A percentile compares a stretch with the other conserved stretches of the same genome.
Conservation (phyloP, 768 basidiomycete genomes). For the Russula brevipes region DNA sequence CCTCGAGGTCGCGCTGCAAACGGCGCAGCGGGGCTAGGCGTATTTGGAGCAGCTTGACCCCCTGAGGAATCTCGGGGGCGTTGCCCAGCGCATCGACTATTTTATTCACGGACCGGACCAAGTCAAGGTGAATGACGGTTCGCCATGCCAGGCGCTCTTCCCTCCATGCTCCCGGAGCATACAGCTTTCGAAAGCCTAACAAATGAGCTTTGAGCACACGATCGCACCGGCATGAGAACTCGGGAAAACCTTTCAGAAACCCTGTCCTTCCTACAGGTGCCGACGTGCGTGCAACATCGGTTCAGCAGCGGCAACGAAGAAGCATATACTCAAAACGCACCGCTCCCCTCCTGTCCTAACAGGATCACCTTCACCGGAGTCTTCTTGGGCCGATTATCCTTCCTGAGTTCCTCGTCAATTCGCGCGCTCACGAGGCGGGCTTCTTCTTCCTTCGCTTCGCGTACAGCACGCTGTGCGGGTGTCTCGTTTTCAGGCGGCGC, state of each 20-base stretch:
- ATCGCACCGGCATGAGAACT: not conserved
- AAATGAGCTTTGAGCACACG: not conserved
- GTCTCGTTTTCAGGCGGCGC: constrained; percentile 20
- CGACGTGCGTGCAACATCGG: too few relatives aligned
- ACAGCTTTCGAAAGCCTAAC: not conserved
- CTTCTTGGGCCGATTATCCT: constrained; percentile 12
- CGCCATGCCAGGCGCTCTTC: constrained; percentile 71
- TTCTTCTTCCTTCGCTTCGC: constrained; percentile 23
- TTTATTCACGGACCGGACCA: constrained; percentile 38
- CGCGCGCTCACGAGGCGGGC: constrained; percentile 26
- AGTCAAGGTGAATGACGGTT: constrained; percentile 61
- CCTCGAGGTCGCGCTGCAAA: constrained; percentile 26
- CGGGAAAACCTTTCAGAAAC: not conserved
- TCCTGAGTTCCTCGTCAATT: constrained; percentile 27
- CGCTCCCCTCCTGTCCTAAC: constrained; percentile 21
- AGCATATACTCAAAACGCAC: not conserved
- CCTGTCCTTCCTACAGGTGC: not conserved
- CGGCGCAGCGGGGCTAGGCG: constrained; percentile 30
- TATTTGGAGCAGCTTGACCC: constrained; percentile 10
- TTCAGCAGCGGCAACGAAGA: not conserved
- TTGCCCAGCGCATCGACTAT: constrained; percentile 37
- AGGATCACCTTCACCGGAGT: constrained; percentile 26
- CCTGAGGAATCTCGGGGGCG: constrained; percentile 9
- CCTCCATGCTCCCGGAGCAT: constrained; percentile 38
- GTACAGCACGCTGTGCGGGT: constrained; percentile 23